Base-by-base conservation (phyloP, 116 monocot genomes). In the Papilionanthe hybrid region DNA sequence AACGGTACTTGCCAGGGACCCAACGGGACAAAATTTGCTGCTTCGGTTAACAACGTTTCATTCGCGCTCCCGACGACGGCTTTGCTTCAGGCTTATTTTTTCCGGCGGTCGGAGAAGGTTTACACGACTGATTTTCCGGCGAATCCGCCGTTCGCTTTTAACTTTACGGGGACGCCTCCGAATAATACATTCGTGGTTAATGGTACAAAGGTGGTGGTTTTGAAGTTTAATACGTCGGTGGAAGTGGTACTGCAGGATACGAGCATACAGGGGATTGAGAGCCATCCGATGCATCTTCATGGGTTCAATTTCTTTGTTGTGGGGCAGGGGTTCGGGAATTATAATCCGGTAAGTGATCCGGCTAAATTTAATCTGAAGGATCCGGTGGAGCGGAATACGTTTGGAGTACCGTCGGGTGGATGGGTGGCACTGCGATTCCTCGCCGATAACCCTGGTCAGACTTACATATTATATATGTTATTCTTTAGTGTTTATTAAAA, bases 261-360 rank as follows among this genome's bases (percentile, higher is more conserved):
- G 0, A 86, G 81, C 10, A 45, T 90, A 12, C 15, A 89, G 12
- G 72, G 50, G 2, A 83, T 57, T 17, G 87, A 90, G 77, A 89
- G 79, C 72, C 93, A 93, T 63, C 93, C 93, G 19, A 86, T 93
- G 86, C 93, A 93, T 78, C 63, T 91, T 57, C 93, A 93, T 75
- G 91, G 93, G 5, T 78, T 82, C 47, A 89, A 75, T 72, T 91
- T 93, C 84, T 93, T 87, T 47, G 91, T 93, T 0, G 81, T 93
- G 12, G 91, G 91, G 9, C 55, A 75, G 7, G 93, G 93, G 5
- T 72, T 57, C 5, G 93, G 93, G 9, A 91, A 89, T 80, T 93
- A 80, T 23, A 72, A 91, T 53, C 43, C 53, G 82, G 23, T 42
- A 20, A 91, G 27, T 71, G 89, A 91, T 25, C 77, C 80, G 1